Conservation (phyloP, 441 rosid genomes). For the Pelargonium citronellum region DNA sequence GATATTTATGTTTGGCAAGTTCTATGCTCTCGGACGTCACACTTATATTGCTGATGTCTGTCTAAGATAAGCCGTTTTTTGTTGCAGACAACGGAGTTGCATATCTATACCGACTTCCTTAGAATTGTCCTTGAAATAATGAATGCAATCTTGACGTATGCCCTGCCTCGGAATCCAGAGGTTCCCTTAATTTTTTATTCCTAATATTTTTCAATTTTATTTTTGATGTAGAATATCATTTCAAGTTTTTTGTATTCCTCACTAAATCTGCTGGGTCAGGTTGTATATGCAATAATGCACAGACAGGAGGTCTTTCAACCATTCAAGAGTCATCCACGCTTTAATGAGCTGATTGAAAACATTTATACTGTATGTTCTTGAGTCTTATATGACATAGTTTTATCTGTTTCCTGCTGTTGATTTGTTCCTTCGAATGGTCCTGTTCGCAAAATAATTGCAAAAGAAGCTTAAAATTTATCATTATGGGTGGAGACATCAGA, state of each 20-base stretch:
- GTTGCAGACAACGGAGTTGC: constrained; percentile 85
- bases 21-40: not conserved
- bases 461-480: too few relatives aligned
- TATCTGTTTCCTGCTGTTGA: not conserved
- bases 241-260: constrained; percentile 12
- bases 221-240: not conserved
- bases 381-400: too few relatives aligned
- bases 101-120: constrained; percentile 91
- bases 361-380: constrained; percentile 57
- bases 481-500: not conserved
- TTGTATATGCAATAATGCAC: constrained; percentile 92
- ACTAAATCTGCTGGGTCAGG: constrained; percentile 38
- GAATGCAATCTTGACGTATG: constrained; percentile 90
- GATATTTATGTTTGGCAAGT: too few relatives aligned
- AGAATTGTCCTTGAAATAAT: constrained; percentile 94
- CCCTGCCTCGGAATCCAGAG: constrained; percentile 96
- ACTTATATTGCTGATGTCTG: constrained; percentile 16
- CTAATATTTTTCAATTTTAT: too few relatives aligned
- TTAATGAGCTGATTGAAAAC: constrained; percentile 86
- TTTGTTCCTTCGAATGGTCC: not conserved
- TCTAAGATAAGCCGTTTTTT: constrained; percentile 25
- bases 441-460: too few relatives aligned
- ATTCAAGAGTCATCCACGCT: constrained; percentile 83
- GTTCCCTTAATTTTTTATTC: constrained; percentile 34
- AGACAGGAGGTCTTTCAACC: constrained; percentile 96